A percentile compares a stretch with the other conserved stretches of the same genome.
Evolutionary conservation across 2,329 filamentous ascomycete genomes (phyloP).

Genomic region (Phaeosphaeriaceae sp.): DNA sequence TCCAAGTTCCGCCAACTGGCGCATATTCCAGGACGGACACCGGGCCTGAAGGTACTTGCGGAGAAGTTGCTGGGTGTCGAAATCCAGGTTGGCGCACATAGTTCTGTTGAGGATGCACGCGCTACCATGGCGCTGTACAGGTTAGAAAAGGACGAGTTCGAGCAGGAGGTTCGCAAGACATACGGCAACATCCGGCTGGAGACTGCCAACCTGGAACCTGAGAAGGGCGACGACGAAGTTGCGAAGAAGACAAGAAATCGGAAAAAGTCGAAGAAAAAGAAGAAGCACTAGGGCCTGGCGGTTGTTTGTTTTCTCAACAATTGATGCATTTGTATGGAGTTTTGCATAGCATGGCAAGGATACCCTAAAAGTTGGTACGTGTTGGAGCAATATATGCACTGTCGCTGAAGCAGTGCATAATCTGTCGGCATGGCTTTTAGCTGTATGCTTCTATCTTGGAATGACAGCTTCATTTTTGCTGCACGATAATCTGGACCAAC

Average conservation of each 20-base stretch:
- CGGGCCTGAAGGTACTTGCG: slow-evolving; percentile 68
- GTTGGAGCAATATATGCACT: neutral
- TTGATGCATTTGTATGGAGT: slow-evolving; percentile 26
- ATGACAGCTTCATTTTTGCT: neutral
- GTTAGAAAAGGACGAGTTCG: slow-evolving; percentile 83
- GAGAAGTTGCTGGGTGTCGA: slow-evolving; percentile 64
- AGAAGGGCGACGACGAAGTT: slow-evolving; percentile 26
- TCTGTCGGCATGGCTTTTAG: neutral
- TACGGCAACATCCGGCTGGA: slow-evolving; percentile 51
- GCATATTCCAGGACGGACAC: slow-evolving; percentile 67
- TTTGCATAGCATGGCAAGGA: slow-evolving; percentile 17
- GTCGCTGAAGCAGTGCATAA: neutral
- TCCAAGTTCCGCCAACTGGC: slow-evolving; percentile 74
- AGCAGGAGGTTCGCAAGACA: slow-evolving; percentile 76
- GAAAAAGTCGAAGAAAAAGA: slow-evolving; percentile 50
- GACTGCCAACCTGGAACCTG: slow-evolving; percentile 24
- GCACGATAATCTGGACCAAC: neutral
- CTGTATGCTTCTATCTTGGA: neutral
- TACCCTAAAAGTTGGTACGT: slow-evolving; percentile 20
- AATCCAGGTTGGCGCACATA: slow-evolving; percentile 68
- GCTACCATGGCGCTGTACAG: slow-evolving; percentile 90
- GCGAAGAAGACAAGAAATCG: slow-evolving; percentile 43
- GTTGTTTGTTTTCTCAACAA: neutral
- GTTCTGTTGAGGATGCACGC: slow-evolving; percentile 77
- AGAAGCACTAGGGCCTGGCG: slow-evolving; percentile 13